These are phyloP conservation scores for Byssochlamys sp. DNA, from an alignment of 2,329 filamentous ascomycete species.

Conservation along the genomic window DNA sequence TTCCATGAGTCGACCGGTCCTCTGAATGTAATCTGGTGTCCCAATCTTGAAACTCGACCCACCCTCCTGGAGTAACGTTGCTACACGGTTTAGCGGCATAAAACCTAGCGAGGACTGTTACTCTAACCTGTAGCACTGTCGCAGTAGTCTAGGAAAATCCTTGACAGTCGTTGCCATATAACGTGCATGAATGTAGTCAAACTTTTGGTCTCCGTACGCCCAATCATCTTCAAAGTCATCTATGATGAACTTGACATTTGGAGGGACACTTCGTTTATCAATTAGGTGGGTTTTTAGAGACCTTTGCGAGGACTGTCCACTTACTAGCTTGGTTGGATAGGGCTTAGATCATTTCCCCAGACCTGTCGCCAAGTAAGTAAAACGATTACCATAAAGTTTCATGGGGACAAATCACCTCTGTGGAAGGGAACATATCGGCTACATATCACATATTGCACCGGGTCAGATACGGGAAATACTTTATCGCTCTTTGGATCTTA, in stretches of 20 bases:
- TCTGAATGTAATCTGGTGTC: conserved; percentile 18
- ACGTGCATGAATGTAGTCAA: conserved; percentile 54
- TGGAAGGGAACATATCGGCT: background rate
- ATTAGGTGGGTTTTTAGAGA: background rate
- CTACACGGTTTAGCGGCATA: background rate
- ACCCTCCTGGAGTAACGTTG: conserved; percentile 28
- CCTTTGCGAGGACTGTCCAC: background rate
- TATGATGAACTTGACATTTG: conserved; percentile 48
- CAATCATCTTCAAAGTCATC: conserved; percentile 51
- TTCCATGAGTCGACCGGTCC: conserved; percentile 7
- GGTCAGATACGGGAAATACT: background rate
- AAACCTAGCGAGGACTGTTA: background rate
- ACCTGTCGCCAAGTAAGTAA: conserved; percentile 1
- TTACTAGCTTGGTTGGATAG: conserved; percentile 3
- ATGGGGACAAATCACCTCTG: background rate
- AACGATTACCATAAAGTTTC: background rate
- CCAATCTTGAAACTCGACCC: conserved; percentile 29
- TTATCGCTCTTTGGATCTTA: background rate
- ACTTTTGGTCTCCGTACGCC: conserved; percentile 40
- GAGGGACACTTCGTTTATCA: conserved; percentile 32
- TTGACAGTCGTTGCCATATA: conserved; percentile 48
- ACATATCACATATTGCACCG: background rate
- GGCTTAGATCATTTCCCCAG: conserved; percentile 7
- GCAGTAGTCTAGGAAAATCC: conserved; percentile 45
- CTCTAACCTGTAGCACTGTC: conserved; percentile 33